Base-by-base conservation (phyloP, 352 stramenopile genomes). In the Globisporangium paroecandrum region DNA sequence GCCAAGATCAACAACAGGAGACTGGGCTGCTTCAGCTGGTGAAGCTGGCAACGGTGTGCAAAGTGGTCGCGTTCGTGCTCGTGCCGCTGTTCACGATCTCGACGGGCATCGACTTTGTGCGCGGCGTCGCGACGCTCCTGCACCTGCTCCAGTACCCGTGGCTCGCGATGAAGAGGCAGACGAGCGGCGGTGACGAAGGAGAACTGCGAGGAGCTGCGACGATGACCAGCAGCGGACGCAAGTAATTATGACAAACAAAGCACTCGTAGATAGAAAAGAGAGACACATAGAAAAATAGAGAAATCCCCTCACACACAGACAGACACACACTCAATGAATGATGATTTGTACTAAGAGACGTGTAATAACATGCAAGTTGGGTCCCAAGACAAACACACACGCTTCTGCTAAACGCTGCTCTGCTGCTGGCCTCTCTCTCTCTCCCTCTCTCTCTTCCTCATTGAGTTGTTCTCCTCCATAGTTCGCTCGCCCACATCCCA, bases 81-180 rank as follows among this genome's bases (percentile, higher is more conserved):
- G 79, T 90, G 57, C 82, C 84, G 68, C 70, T 90, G 20, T 83
- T 83, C 59, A 80, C 77, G 0, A 68, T 89, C 66, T 79, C 84
- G 3, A 87, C 76, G 1, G 81, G 78, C 22, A 67, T 88, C 34
- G 84, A 92, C 62, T 80, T 83, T 38, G 51, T 90, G 7, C 82
- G 84, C 2, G 82, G 72, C 9, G 59, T 81, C n/a, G 76, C 74
- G 20, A 87, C 79, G 38, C 47, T 92, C 20, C 49, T 86, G 7
- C 82, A 92, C 58, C 62, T 90, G 46, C 32, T 89, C 24, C 79
- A 77, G 62, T 83, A 76, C 34, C 67, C 78, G 10, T 69, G 84
- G 69, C 56, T 72, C 20, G 7, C 20, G 4, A 41, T 62, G 24
- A 68, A 43, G 27, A 56, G 54, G 36, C 29, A 20, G 53, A 36